A percentile compares a stretch with the other conserved stretches of the same genome.
These are phyloP conservation scores for Diversispora epigaea DNA, from an alignment of 192 early-diverging fungal genomes.

Conservation along the genomic window DNA sequence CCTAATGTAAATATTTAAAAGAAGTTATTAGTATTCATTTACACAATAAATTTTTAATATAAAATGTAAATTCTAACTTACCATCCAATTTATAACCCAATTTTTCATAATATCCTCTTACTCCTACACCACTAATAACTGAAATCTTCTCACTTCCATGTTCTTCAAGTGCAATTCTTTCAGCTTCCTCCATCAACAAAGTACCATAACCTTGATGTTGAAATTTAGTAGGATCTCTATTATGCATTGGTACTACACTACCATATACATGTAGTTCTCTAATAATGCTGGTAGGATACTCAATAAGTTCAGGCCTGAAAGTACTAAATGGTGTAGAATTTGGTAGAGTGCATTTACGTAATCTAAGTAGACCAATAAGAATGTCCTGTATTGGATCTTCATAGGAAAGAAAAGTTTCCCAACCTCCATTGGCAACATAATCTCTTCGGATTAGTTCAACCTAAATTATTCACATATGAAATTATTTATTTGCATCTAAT, in stretches of 20 bases:
- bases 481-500: neutral
- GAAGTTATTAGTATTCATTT: neutral
- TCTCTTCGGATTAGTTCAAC: conserved; percentile 96
- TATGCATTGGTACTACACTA: conserved; percentile 92
- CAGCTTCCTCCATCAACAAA: conserved; percentile 98
- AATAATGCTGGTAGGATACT: conserved; percentile 83
- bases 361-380: conserved; percentile 88
- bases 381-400: conserved; percentile 98
- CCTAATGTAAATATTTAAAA: neutral
- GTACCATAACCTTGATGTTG: conserved; percentile 99
- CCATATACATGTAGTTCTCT: conserved; percentile 99
- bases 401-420: conserved; percentile 99
- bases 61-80: neutral
- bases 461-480: conserved; percentile 40
- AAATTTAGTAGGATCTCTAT: conserved; percentile 96
- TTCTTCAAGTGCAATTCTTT: conserved; percentile 96
- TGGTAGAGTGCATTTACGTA: conserved; percentile 89
- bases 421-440: conserved; percentile 96
- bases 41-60: neutral
- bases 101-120: conserved; percentile 96
- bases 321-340: conserved; percentile 33
- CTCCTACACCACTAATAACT: conserved; percentile 97
- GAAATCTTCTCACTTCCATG: conserved; percentile 92
- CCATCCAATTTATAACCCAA: conserved; percentile 93
- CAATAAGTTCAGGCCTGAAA: conserved; percentile 90